These are phyloP conservation scores for Volutella citrinella DNA, from an alignment of 2,329 filamentous ascomycete species.

Conservation along the genomic window DNA sequence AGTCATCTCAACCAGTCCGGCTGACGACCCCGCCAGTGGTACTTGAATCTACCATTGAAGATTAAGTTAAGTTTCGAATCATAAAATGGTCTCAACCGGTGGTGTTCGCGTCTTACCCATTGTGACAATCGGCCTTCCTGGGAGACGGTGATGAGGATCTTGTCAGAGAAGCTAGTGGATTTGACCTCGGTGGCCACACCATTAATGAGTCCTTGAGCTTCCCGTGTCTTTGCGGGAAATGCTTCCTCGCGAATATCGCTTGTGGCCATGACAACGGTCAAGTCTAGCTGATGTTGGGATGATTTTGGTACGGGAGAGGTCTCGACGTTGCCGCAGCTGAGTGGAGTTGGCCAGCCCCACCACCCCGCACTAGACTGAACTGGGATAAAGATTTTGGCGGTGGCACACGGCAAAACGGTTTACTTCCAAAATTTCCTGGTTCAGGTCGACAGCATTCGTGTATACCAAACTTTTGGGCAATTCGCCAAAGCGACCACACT, in stretches of 20 bases:
- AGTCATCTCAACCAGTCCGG: conserved; percentile 61
- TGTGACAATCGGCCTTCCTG: conserved; percentile 84
- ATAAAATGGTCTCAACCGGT: too few species aligned
- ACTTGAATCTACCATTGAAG: conserved; percentile 68
- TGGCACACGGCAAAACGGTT: conserved; percentile 33
- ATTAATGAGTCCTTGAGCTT: conserved; percentile 60
- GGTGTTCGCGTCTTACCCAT: too few species aligned
- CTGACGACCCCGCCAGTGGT: conserved; percentile 65
- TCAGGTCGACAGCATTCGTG: conserved; percentile 2
- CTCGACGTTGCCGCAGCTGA: too few species aligned
- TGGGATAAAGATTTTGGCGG: conserved; percentile 31
- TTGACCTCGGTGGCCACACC: conserved; percentile 70
- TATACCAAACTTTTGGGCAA: too few species aligned
- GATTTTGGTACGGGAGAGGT: too few species aligned
- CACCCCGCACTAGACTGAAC: conserved; percentile 35
- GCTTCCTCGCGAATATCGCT: conserved; percentile 46
- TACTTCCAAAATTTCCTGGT: conserved; percentile 35
- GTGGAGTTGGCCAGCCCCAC: conserved; percentile 15
- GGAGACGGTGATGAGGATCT: conserved; percentile 83
- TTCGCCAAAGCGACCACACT: too few species aligned
- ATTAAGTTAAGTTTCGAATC: too few species aligned
- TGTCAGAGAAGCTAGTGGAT: conserved; percentile 77
- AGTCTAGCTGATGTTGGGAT: too few species aligned
- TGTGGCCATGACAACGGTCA: conserved; percentile 34
- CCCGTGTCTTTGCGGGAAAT: conserved; percentile 66